Conservation (phyloP, 2,329 filamentous ascomycete genomes). For the Hypoxylon sp. region DNA sequence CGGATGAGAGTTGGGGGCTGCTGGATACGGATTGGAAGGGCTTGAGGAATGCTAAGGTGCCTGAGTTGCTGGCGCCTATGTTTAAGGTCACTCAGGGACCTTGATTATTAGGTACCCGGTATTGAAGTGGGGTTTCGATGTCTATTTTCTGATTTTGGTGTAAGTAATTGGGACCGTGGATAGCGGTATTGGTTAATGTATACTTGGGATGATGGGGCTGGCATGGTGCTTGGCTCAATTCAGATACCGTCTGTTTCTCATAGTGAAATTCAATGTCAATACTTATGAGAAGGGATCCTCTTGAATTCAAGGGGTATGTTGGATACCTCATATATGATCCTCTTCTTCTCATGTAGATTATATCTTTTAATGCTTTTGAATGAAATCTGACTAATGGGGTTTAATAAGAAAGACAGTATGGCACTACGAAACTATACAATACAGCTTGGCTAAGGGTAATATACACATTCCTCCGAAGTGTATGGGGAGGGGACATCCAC, state of each 20-base stretch:
- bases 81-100: conserved; percentile 61
- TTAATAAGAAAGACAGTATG: too few relatives aligned
- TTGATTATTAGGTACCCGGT: conserved; percentile 40
- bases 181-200: background rate
- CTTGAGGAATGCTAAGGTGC: conserved; percentile 58
- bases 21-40: conserved; percentile 62
- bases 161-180: background rate
- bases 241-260: conserved; percentile 28
- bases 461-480: too few relatives aligned
- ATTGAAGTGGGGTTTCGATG: background rate
- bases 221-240: conserved; percentile 14
- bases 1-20: conserved; percentile 68
- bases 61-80: conserved; percentile 56
- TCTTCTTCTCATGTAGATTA: background rate
- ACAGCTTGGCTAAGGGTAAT: too few relatives aligned
- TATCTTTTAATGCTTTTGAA: too few relatives aligned
- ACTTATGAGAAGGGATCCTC: background rate
- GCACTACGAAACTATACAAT: too few relatives aligned
- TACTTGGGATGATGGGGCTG: conserved; percentile 1
- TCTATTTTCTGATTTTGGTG: background rate
- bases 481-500: too few relatives aligned
- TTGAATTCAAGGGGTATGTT: background rate
- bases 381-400: too few relatives aligned
- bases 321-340: background rate
- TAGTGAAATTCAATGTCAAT: conserved; percentile 7